phyloP scores from a whole-genome alignment of 257 asterid genomes.

The Fraxinus anomala region DNA sequence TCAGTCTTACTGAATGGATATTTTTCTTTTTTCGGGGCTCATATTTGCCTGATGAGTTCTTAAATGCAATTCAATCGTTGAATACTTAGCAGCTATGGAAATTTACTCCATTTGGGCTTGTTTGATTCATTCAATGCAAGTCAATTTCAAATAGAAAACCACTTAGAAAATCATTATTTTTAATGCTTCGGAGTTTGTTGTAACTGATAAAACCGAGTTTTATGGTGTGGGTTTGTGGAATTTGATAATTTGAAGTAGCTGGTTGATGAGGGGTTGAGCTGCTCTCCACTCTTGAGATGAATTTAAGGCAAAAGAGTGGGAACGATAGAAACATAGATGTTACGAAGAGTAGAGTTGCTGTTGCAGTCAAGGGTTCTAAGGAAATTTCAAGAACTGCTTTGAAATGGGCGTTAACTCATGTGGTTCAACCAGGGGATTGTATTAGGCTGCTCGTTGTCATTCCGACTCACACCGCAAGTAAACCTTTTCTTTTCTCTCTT shows the following conservation, averaged over 20 bases:
- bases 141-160: conserved; percentile 14
- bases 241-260: conserved; percentile 19
- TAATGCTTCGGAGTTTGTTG: conserved; percentile 11
- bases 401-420: conserved; percentile 79
- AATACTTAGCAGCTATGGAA: conserved; percentile 13
- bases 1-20: conserved; percentile 20
- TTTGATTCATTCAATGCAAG: neutral
- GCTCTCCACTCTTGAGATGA: conserved; percentile 44
- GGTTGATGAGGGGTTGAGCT: conserved; percentile 1
- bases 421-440: conserved; percentile 67
- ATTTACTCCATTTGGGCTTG: neutral
- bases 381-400: conserved; percentile 71
- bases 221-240: conserved; percentile 18
- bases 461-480: conserved; percentile 64
- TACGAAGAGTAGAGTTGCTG: conserved; percentile 49
- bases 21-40: neutral
- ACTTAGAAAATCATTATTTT: conserved; percentile 26
- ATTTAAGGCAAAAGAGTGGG: conserved; percentile 46
- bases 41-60: conserved; percentile 15
- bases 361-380: conserved; percentile 67
- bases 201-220: conserved; percentile 22
- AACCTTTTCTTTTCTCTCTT: conserved; percentile 6
- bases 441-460: conserved; percentile 68
- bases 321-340: conserved; percentile 35
- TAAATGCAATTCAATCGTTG: conserved; percentile 21